Evolutionary conservation across 2,329 filamentous ascomycete species (phyloP).

Genomic region (Fusarium heterosporum): DNA sequence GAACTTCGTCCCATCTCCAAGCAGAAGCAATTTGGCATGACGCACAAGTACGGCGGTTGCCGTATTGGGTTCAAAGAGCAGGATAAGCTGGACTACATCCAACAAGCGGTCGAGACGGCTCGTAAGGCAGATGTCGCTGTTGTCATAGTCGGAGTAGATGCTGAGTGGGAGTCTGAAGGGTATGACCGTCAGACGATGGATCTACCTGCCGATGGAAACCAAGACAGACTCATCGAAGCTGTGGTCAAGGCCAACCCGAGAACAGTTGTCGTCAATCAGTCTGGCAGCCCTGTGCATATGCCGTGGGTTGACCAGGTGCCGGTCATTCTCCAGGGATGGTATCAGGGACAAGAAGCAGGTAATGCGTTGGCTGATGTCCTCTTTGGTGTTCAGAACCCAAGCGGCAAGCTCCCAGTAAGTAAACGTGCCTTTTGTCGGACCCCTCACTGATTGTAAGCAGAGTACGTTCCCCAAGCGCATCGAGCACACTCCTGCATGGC

Average conservation of each 20-base stretch:
- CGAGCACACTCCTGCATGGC: constrained; percentile 76
- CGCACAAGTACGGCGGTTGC: constrained; percentile 76
- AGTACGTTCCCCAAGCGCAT: constrained; percentile 73
- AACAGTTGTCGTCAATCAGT: constrained; percentile 73
- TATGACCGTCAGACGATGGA: constrained; percentile 80
- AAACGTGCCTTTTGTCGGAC: not conserved
- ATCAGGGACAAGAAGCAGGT: constrained; percentile 75
- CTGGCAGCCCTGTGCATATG: constrained; percentile 61
- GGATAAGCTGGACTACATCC: constrained; percentile 69
- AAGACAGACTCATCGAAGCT: constrained; percentile 71
- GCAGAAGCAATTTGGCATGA: constrained; percentile 66
- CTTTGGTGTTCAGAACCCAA: constrained; percentile 75
- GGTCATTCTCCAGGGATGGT: constrained; percentile 69
- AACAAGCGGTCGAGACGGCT: constrained; percentile 72
- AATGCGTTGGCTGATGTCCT: constrained; percentile 74
- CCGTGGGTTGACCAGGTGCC: constrained; percentile 75
- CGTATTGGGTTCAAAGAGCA: constrained; percentile 78
- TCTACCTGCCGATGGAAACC: constrained; percentile 67
- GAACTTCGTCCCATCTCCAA: constrained; percentile 71
- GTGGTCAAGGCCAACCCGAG: constrained; percentile 71
- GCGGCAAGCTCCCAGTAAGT: constrained; percentile 73
- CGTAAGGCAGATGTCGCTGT: constrained; percentile 74
- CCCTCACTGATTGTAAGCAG: constrained; percentile 45
- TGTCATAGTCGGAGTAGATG: constrained; percentile 76
- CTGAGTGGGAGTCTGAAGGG: constrained; percentile 81